Conservation (phyloP, 768 basidiomycete species). For the Rhizopogon vinicolor region DNA sequence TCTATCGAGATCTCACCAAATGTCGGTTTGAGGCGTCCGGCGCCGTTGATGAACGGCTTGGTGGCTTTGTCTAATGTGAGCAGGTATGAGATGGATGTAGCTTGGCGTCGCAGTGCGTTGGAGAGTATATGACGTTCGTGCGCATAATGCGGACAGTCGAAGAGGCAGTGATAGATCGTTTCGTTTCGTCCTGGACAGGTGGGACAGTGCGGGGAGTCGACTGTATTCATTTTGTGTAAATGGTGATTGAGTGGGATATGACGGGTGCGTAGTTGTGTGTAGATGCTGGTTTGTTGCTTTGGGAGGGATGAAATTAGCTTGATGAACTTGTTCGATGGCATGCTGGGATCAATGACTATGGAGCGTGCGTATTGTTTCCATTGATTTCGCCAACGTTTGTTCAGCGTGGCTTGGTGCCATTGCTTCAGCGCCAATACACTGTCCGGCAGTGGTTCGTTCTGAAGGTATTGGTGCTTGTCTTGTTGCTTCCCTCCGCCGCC, state of each 20-base stretch:
- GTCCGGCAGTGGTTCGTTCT: background rate
- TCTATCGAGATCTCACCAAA: too few relatives aligned
- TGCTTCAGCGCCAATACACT: background rate
- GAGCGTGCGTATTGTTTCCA: background rate
- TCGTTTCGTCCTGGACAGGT: constrained; percentile 18
- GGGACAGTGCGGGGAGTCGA: constrained; percentile 21
- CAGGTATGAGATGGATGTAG: constrained; percentile 3
- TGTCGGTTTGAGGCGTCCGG: too few relatives aligned
- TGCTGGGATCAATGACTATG: background rate
- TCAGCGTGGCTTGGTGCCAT: background rate
- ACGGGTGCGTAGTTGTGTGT: constrained; percentile 27
- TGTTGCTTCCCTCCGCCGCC: too few relatives aligned
- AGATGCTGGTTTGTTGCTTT: constrained; percentile 14
- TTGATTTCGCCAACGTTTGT: background rate
- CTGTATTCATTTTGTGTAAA: constrained; percentile 21
- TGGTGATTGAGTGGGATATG: constrained; percentile 26
- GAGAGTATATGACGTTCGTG: background rate
- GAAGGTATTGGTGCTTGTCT: too few relatives aligned
- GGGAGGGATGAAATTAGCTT: constrained; percentile 6
- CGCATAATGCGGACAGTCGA: constrained; percentile 17
- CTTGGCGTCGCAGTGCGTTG: background rate
- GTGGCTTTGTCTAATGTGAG: constrained; percentile 1
- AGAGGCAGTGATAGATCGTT: constrained; percentile 26
- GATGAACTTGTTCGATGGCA: background rate
- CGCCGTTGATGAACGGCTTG: constrained; percentile 1